Base-by-base conservation (phyloP, 371 early-diverging fungal genomes). In the Fennellomyces sp. region DNA sequence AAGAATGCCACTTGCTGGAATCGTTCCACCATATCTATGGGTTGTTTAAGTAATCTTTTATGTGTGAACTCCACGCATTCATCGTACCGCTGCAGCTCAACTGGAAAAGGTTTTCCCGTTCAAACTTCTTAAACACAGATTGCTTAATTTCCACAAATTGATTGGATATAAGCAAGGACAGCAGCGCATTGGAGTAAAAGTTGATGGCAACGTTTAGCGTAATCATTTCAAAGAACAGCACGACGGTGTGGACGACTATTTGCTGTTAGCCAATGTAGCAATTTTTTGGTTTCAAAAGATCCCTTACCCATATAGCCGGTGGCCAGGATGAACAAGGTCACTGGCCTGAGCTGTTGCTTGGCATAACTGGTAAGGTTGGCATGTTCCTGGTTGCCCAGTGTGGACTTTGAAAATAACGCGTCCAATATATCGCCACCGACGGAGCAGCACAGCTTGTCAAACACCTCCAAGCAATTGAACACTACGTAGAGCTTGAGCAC, bases 101-200 rank as follows among this genome's bases (percentile, higher is more conserved):
- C 66, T 98, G 97, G 70, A 98, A 99, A 52, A 99, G 76, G 65
- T 96, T 96, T 64, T 97, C 97, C 63, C 88, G 86, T 73, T 98
- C 98, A 81, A 94, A 97, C 58, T 86, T 87, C 65, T 99, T 99
- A 64, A 97, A 97, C 1, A 99, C 98, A 50, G 88, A 88, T 63
- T 93, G 88, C 66, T 99, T 99, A 71, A 99, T 95, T 69, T 99
- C 99, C 13, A 95, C 94, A 84, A 99, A 99, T 75, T 97, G 99
- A 61, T 97, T 98, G 21, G 94, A 93, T 42, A 99, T 86, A 30
- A 99, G 82, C 38, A 99, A 68, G 5, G 97, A 92, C 27, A 98
- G 71, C 29, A 99, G 75, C 2, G 95, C 93, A 68, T 96, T 96
- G 54, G 92, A 92, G 69, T 95, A 94, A 15, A 93, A 92, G 70